These are phyloP conservation scores for Lentinus tigrinus DNA, from an alignment of 768 basidiomycete genomes.

Conservation along the genomic window DNA sequence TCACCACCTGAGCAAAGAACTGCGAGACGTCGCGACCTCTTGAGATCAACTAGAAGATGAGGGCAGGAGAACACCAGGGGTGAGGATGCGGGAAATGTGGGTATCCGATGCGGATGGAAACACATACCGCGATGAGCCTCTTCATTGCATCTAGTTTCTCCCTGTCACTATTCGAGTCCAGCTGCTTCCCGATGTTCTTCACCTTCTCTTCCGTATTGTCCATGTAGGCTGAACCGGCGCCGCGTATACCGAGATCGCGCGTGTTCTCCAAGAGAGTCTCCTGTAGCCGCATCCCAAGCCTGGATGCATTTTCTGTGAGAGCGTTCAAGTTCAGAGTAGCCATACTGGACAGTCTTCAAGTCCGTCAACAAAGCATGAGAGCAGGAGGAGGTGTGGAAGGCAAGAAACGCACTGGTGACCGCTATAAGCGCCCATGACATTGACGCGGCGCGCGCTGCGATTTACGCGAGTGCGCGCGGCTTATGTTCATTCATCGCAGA, in stretches of 20 bases:
- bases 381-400: not conserved
- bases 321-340: slow-evolving; percentile 27
- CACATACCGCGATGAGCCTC: slow-evolving; percentile 83
- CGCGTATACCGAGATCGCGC: slow-evolving; percentile 63
- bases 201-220: slow-evolving; percentile 79
- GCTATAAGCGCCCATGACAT: slow-evolving; percentile 13
- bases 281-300: slow-evolving; percentile 79
- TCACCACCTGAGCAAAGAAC: slow-evolving; percentile 96
- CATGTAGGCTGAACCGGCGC: slow-evolving; percentile 56
- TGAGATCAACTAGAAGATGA: slow-evolving; percentile 68
- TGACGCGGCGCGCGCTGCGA: not conserved
- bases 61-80: slow-evolving; percentile 7
- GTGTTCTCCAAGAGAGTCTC: slow-evolving; percentile 83
- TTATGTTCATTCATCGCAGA: too few relatives aligned
- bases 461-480: not conserved
- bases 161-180: slow-evolving; percentile 84
- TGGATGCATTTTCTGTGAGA: slow-evolving; percentile 80
- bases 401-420: too few relatives aligned
- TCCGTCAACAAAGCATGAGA: not conserved
- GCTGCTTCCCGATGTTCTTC: slow-evolving; percentile 79
- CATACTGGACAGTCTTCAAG: not conserved
- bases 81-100: not conserved
- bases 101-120: not conserved
- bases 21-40: slow-evolving; percentile 89
- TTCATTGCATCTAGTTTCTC: slow-evolving; percentile 97